These are phyloP conservation scores for Ganoderma leucocontextum DNA, from an alignment of 1,284 basidiomycete genomes.

Conservation along the genomic window DNA sequence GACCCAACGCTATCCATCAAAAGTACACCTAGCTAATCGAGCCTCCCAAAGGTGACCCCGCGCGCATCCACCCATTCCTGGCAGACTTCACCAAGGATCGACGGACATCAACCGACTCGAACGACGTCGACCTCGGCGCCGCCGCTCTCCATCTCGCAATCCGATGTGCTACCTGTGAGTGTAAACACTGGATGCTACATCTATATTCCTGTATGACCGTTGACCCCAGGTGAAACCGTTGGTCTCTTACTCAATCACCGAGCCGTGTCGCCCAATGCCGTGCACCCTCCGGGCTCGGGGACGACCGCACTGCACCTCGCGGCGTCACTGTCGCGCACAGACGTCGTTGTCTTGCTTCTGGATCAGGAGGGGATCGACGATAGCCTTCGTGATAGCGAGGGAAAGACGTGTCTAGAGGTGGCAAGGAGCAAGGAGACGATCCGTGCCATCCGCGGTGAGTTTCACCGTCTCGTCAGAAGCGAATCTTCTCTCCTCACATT, in stretches of 20 bases:
- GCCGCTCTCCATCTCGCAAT: conserved; percentile 88
- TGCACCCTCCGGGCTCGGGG: conserved; percentile 73
- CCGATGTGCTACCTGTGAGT: conserved; percentile 81
- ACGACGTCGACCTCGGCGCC: conserved; percentile 67
- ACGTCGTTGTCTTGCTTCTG: conserved; percentile 79
- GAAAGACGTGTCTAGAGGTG: conserved; percentile 79
- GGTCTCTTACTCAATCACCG: conserved; percentile 76
- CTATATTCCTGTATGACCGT: conserved; percentile 7
- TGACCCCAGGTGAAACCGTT: conserved; percentile 63
- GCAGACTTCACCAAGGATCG: conserved; percentile 75
- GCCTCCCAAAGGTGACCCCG: conserved; percentile 66
- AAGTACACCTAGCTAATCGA: not conserved
- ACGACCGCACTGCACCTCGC: conserved; percentile 91
- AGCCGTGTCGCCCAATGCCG: conserved; percentile 79
- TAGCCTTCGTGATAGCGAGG: conserved; percentile 74
- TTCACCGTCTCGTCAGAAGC: not conserved
- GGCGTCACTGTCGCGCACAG: conserved; percentile 80
- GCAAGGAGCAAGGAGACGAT: conserved; percentile 77
- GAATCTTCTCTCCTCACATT: not conserved
- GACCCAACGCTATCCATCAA: not conserved
- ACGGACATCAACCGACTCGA: conserved; percentile 53
- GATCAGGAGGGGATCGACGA: conserved; percentile 87
- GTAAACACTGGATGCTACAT: conserved; percentile 8
- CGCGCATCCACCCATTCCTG: conserved; percentile 86
- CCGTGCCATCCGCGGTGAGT: conserved; percentile 79